Evolutionary conservation across 305 asterid genomes (phyloP).

Genomic region (Solanum hybrid): DNA sequence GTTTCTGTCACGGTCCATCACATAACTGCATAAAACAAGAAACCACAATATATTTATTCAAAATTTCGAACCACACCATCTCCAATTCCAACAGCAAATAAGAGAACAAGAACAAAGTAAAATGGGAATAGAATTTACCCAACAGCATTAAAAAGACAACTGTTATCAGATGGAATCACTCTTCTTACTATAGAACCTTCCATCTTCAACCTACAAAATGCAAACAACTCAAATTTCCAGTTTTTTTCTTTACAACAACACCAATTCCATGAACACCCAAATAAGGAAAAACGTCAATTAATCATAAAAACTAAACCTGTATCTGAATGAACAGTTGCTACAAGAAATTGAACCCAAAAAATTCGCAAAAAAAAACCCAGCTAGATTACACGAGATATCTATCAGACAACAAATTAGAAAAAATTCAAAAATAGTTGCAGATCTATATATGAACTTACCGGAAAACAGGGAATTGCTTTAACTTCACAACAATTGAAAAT

Average conservation of each 20-base stretch:
- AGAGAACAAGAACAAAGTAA: neutral
- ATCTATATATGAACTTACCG: neutral
- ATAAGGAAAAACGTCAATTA: neutral
- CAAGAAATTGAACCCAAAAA: neutral
- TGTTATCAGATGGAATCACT: conserved; percentile 90
- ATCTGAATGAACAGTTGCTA: neutral
- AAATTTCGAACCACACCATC: neutral
- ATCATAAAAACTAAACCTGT: neutral
- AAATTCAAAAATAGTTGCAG: neutral
- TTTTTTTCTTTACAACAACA: neutral
- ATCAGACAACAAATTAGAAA: neutral
- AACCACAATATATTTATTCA: neutral
- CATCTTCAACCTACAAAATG: conserved; percentile 26
- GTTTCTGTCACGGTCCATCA: conserved; percentile 79
- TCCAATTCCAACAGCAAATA: neutral
- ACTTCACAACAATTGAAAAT: neutral
- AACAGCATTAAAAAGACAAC: conserved; percentile 94
- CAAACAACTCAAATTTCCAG: neutral
- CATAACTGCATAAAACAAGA: conserved; percentile 46
- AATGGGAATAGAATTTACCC: conserved; percentile 43
- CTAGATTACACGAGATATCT: neutral
- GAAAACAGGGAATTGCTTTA: neutral
- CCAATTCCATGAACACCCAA: neutral
- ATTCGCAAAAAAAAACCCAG: neutral
- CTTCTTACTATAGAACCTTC: conserved; percentile 68